Percentiles rank a stretch among this genome's conserved stretches.
Conservation (phyloP, 352 stramenopile species). For the Globisporangium middletonii region DNA sequence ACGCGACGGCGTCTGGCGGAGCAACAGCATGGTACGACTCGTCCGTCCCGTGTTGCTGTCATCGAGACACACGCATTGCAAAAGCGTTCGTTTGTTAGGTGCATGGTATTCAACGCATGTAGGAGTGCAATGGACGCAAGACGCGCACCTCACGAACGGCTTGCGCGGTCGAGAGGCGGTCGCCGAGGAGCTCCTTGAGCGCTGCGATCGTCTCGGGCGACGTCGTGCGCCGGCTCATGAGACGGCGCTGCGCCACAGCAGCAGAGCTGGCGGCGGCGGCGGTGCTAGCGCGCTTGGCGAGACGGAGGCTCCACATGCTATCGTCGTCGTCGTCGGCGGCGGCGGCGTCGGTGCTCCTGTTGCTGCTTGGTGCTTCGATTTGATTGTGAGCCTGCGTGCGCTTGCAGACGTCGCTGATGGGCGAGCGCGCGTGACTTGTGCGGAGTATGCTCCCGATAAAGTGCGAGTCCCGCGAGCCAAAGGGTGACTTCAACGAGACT, state of each 20-base stretch:
- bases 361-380: constrained; percentile 9
- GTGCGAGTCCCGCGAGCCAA: too few relatives aligned
- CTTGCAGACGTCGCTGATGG: background rate
- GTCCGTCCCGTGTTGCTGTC: constrained; percentile 81
- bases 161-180: constrained; percentile 63
- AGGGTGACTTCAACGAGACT: too few relatives aligned
- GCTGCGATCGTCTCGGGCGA: constrained; percentile 41
- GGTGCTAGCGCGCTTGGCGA: constrained; percentile 5
- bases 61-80: background rate
- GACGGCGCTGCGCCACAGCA: background rate
- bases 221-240: constrained; percentile 27
- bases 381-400: constrained; percentile 2
- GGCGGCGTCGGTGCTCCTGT: background rate
- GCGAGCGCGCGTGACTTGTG: too few relatives aligned
- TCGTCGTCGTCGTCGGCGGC: background rate
- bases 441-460: too few relatives aligned
- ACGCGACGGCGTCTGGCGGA: constrained; percentile 85
- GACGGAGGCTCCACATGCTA: constrained; percentile 9
- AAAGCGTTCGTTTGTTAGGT: background rate
- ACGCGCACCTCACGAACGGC: constrained; percentile 46
- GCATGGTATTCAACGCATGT: constrained; percentile 5
- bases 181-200: constrained; percentile 50
- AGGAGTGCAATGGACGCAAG: background rate
- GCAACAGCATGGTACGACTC: constrained; percentile 88
- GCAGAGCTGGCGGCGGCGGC: background rate